Evolutionary conservation across 495 filamentous ascomycete genomes (phyloP).

Genomic region (Tuber indicum): DNA sequence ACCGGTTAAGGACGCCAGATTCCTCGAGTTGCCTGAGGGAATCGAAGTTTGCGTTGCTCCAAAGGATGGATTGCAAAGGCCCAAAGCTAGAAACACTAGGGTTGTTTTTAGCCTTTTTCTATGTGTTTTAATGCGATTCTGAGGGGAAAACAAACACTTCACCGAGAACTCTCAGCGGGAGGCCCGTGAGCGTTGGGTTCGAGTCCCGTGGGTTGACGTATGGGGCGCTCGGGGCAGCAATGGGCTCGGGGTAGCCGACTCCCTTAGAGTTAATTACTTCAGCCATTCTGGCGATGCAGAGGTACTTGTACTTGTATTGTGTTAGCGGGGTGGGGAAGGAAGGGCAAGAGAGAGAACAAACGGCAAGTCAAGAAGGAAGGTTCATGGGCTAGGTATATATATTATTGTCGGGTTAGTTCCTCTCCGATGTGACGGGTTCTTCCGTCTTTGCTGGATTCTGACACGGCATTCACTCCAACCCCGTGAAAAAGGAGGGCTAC

Average conservation of each 20-base stretch:
- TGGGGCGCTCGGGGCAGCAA: constrained; percentile 31
- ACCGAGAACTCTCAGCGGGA: constrained; percentile 49
- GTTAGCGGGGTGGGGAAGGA: neutral
- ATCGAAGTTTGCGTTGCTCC: constrained; percentile 69
- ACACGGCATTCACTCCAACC: neutral
- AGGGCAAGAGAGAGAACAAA: constrained; percentile 2
- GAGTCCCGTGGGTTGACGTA: constrained; percentile 49
- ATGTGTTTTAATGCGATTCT: neutral
- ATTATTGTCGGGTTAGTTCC: neutral
- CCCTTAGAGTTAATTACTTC: constrained; percentile 11
- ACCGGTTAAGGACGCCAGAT: constrained; percentile 48
- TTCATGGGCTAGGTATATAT: neutral
- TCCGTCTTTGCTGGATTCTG: neutral
- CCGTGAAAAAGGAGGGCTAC: neutral
- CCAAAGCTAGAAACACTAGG: constrained; percentile 52
- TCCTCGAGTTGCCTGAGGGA: constrained; percentile 51
- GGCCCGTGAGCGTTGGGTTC: constrained; percentile 54
- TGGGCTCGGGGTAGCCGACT: constrained; percentile 33
- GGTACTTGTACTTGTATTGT: too few species aligned
- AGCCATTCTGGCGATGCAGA: constrained; percentile 13
- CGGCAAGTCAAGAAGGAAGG: neutral
- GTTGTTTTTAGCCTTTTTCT: constrained; percentile 9
- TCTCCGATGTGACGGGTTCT: neutral
- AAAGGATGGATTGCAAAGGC: constrained; percentile 57
- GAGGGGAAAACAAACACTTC: constrained; percentile 45